These are phyloP conservation scores for Mucor irregularis DNA, from an alignment of 371 early-diverging fungal genomes.

Conservation along the genomic window DNA sequence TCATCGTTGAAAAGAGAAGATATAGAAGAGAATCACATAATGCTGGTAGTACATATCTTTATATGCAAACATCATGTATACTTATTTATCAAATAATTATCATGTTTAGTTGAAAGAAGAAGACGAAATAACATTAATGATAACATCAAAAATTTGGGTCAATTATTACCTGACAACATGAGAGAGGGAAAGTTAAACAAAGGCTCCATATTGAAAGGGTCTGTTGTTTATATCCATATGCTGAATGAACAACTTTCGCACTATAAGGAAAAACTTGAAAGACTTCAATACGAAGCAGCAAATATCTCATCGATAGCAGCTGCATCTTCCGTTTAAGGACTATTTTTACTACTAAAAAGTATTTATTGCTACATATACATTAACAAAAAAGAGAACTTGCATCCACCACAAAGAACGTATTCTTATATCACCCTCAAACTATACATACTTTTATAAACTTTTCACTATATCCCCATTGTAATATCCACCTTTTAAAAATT, in stretches of 20 bases:
- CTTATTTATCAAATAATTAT: neutral
- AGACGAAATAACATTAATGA: conserved; percentile 22
- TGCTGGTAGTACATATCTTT: conserved; percentile 4
- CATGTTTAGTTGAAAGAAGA: conserved; percentile 15
- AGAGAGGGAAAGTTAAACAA: conserved; percentile 57
- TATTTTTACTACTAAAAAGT: too few relatives aligned
- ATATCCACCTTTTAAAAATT: too few relatives aligned
- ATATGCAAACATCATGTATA: neutral
- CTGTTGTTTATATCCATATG: conserved; percentile 61
- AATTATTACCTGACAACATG: conserved; percentile 17
- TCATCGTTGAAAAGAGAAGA: conserved; percentile 1
- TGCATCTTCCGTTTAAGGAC: neutral
- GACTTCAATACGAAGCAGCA: conserved; percentile 58
- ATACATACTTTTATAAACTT: too few relatives aligned
- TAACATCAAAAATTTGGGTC: conserved; percentile 14
- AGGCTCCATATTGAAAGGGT: conserved; percentile 81
- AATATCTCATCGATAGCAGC: neutral
- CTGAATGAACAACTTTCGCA: conserved; percentile 29
- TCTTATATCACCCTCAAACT: too few relatives aligned
- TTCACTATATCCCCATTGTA: too few relatives aligned
- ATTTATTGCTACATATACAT: too few relatives aligned
- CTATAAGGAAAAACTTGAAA: conserved; percentile 34
- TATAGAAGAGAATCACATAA: conserved; percentile 18
- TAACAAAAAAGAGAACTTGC: too few relatives aligned
- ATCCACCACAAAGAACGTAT: too few relatives aligned